Evolutionary conservation across 352 stramenopile species (phyloP), one percentile per base, ranked within the genome.

Genomic region (Globisporangium heterothallicum): DNA sequence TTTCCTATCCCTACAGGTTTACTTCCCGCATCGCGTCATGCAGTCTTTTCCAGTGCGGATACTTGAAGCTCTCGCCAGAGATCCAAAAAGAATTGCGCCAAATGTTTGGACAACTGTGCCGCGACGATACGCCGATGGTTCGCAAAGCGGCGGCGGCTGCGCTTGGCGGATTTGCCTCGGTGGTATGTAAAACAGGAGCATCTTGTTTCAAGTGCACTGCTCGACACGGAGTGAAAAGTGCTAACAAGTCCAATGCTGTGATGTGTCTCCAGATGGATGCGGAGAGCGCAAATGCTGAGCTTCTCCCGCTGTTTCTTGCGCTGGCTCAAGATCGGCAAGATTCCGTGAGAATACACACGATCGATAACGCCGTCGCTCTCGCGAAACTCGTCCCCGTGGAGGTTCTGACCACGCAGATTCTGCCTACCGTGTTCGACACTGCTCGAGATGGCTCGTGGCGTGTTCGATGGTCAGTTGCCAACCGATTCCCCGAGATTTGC

Each of bases 81-180:
- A 74, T 84, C 42, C 78, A 94, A 48, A 66, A 74, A 7, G 85
- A 96, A 42, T 74, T 97, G 71, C 69, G 93, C 29, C 65, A 74
- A 29, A 88, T 98, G 69, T 99, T 98, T 72, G 79, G 68, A 9
- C 76, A 92, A 43, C 76, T 99, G 1, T 99, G 96, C 62, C 78
- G 78, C 8, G 97, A 99, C 61, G 95, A 99, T 63, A 98, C 96
- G 38, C 96, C 97, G 8, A 98, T 99, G 93, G 97, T 99, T 26
- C 88, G 97, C 27, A 87, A 97, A 54, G 79, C 95, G 16, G 91
- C 94, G 1, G 79, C 88, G 3, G 72, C 84, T 44, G 86, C 92
- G 50, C 76, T 98, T 18, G 95, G 93, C 18, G 67, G 63, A 14
- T 95, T 99, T 58, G 72, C 94, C 0, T 70, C 69, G 0, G 72